A percentile compares a stretch with the other conserved stretches of the same genome.
Evolutionary conservation across 495 filamentous ascomycete species (phyloP).

Genomic region (Tirmania nivea): DNA sequence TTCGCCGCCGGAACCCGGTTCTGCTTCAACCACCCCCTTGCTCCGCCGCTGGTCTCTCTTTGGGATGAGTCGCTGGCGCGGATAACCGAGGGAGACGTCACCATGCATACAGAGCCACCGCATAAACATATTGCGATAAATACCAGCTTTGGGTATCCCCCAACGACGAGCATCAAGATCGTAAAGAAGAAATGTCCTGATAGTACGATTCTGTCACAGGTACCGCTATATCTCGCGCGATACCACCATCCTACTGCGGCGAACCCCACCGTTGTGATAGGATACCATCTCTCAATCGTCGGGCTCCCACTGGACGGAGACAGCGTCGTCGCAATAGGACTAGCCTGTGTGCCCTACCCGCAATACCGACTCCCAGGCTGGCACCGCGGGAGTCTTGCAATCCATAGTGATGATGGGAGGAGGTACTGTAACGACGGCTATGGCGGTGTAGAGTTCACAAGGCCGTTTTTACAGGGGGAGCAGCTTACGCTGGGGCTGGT

Average conservation of each 20-base stretch:
- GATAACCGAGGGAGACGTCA: no score
- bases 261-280: constrained; percentile 36
- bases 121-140: no score
- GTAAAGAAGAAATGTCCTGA: neutral
- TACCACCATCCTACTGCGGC: constrained; percentile 43
- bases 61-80: no score
- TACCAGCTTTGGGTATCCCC: no score
- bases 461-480: constrained; percentile 31
- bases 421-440: constrained; percentile 68
- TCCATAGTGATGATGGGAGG: constrained; percentile 81
- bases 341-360: constrained; percentile 61
- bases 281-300: constrained; percentile 53
- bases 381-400: constrained; percentile 65
- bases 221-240: constrained; percentile 54
- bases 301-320: constrained; percentile 17
- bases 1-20: no score
- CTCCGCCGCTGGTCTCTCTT: no score
- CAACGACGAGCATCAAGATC: no score
- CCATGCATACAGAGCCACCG: no score
- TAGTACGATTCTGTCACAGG: constrained; percentile 32
- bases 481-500: constrained; percentile 28
- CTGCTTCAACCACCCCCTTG: no score
- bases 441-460: constrained; percentile 56
- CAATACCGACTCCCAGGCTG: constrained; percentile 75
- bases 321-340: constrained; percentile 49